Evolutionary conservation across 225 moss, liverwort and hornwort genomes (phyloP), one percentile per base, ranked within the genome.

Genomic region (Bryum argenteum): DNA sequence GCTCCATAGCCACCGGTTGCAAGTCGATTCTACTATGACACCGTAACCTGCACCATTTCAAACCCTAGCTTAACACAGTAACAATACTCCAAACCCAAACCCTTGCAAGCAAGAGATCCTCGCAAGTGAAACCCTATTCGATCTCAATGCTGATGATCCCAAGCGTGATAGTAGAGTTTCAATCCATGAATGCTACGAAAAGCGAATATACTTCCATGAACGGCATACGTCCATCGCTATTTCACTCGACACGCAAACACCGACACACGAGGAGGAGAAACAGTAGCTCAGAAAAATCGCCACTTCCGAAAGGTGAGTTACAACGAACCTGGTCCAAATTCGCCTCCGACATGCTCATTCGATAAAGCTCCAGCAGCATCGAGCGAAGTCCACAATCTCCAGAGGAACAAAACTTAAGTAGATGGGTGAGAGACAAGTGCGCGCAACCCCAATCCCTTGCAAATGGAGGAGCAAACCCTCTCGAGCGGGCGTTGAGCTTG

Each of bases 261-360:
- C 58, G 38, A 38, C 50, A 63, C 67, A 45, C 13, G 45, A 45
- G 45, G 45, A 1, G 48, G 15, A 13, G 2, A 9, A 51, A 20
- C 42, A 26, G 44, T 51, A 37, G 0, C 39, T 45, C 1, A 24
- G 11, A 43, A 33, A 58, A 55, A 53, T 11, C 2, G 7, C 8
- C 23, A 22, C 33, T 26, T 26, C 26, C 26, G 4, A 26, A 26
- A 47, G 18, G 17, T 5, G 13, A 21, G 18, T 11, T 16, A 7
- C 10, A 6, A 28, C 77, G 33, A 68, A 85, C 85, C 85, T 85
- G 85, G 59, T 48, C 53, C 37, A 68, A 85, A 82, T 85, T 71
- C 77, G 80, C 60, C 70, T 69, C 72, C 20, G 76, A 76, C 85
- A 85, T 85, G 71, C 85, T 82, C 77, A 61, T 79, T 57, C 54